Conservation (phyloP, 2,329 filamentous ascomycete species). For the Leptographium radiaticola region DNA sequence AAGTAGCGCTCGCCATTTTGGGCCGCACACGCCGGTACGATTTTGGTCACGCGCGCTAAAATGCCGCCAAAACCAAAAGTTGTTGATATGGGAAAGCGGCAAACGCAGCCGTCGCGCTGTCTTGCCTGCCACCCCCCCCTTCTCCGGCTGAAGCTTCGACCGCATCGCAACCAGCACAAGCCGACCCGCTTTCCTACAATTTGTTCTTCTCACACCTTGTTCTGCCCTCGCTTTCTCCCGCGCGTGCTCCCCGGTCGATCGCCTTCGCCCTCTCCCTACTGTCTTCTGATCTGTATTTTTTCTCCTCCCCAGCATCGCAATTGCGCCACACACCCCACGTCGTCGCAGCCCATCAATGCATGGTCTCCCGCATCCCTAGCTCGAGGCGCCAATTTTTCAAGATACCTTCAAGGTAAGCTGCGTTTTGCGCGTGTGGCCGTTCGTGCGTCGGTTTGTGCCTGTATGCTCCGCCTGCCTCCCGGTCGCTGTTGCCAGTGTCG, state of each 20-base stretch:
- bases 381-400: conserved; percentile 2
- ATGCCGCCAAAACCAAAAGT: neutral
- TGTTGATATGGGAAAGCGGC: conserved; percentile 5
- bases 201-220: conserved; percentile 1
- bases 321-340: conserved; percentile 10
- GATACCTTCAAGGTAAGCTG: neutral
- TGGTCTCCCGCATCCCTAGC: conserved; percentile 9
- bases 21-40: neutral
- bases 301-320: neutral
- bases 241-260: neutral
- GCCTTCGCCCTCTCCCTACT: neutral
- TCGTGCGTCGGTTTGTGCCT: neutral
- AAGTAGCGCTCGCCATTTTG: neutral
- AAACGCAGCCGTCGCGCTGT: neutral
- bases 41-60: neutral
- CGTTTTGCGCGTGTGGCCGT: neutral
- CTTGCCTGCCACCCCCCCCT: neutral
- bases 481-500: neutral
- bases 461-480: neutral
- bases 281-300: neutral
- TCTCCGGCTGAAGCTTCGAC: conserved; percentile 1
- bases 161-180: conserved; percentile 1
- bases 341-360: conserved; percentile 10
- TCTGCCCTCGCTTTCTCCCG: neutral
- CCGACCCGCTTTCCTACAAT: conserved; percentile 13